A percentile compares a stretch with the other conserved stretches of the same genome.
phyloP scores from a whole-genome alignment of 768 basidiomycete genomes.

The Cyathus striatus region DNA sequence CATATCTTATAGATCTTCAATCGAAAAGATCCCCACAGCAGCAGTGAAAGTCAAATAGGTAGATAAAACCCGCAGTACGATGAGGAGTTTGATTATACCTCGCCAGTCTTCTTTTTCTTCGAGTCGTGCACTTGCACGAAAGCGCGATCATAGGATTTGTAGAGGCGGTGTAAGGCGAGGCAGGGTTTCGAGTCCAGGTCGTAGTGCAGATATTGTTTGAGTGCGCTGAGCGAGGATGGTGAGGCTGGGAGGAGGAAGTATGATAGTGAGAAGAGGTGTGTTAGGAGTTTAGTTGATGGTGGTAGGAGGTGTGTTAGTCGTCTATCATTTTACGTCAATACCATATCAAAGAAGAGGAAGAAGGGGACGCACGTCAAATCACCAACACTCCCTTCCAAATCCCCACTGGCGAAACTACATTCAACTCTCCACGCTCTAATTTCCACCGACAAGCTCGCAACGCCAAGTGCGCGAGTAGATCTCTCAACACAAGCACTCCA shows the following conservation, averaged over 20 bases:
- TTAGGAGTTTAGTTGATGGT: constrained; percentile 58
- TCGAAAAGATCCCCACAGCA: constrained; percentile 45
- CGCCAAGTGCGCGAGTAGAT: constrained; percentile 61
- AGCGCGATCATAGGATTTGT: constrained; percentile 73
- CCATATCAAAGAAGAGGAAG: not conserved
- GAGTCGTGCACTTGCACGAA: constrained; percentile 67
- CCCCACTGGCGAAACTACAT: constrained; percentile 74
- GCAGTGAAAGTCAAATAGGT: no score
- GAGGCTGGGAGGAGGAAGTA: constrained; percentile 78
- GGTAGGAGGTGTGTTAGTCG: constrained; percentile 76
- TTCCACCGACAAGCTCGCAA: constrained; percentile 64
- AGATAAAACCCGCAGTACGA: no score
- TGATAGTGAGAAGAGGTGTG: constrained; percentile 72
- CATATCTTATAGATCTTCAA: constrained; percentile 57
- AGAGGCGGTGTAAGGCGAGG: constrained; percentile 66
- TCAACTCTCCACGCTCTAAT: constrained; percentile 71
- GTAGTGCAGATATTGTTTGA: constrained; percentile 91
- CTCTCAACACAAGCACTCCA: constrained; percentile 82
- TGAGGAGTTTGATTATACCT: constrained; percentile 55
- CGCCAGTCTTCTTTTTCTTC: constrained; percentile 63
- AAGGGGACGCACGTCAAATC: constrained; percentile 64
- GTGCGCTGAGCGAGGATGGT: constrained; percentile 55
- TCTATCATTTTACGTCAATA: constrained; percentile 39
- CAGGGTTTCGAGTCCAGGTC: constrained; percentile 92
- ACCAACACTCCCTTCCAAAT: constrained; percentile 78